Conservation (phyloP, 768 basidiomycete species). For the Trametes cinnabarina region DNA sequence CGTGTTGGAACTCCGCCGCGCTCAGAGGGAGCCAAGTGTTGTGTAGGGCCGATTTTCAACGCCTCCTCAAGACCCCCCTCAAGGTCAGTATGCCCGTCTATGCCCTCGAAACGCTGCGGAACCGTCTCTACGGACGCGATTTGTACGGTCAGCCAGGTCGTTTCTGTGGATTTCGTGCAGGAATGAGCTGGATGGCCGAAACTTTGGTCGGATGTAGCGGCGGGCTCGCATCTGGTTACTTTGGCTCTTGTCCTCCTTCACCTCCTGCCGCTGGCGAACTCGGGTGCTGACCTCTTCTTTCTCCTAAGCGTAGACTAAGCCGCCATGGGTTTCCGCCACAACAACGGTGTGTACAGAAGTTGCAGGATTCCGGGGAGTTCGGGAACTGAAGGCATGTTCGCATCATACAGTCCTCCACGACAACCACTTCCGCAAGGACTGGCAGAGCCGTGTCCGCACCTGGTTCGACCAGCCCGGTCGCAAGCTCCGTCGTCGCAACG, state of each 20-base stretch:
- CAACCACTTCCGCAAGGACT: slow-evolving; percentile 99
- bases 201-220: slow-evolving; percentile 27
- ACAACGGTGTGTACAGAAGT: slow-evolving; percentile 58
- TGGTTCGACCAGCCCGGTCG: slow-evolving; percentile 99
- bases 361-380: neutral
- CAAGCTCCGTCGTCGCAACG: slow-evolving; percentile 91
- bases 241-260: neutral
- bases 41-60: slow-evolving; percentile 17
- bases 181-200: slow-evolving; percentile 27
- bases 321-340: slow-evolving; percentile 73
- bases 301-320: slow-evolving; percentile 41
- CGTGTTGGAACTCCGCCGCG: slow-evolving; percentile 19
- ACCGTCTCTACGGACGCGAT: slow-evolving; percentile 19
- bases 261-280: neutral
- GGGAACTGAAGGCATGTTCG: neutral
- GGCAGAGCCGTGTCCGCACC: slow-evolving; percentile 94
- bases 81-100: slow-evolving; percentile 34
- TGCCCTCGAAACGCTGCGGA: slow-evolving; percentile 22
- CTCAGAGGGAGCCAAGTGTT: slow-evolving; percentile 9
- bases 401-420: slow-evolving; percentile 69
- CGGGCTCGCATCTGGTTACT: slow-evolving; percentile 16
- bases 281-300: slow-evolving; percentile 19
- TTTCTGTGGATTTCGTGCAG: slow-evolving; percentile 12
- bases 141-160: slow-evolving; percentile 10
- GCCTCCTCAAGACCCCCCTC: slow-evolving; percentile 34